phyloP scores from a whole-genome alignment of 2,329 filamentous ascomycete species.

The Neopestalotiopsis rosae region DNA sequence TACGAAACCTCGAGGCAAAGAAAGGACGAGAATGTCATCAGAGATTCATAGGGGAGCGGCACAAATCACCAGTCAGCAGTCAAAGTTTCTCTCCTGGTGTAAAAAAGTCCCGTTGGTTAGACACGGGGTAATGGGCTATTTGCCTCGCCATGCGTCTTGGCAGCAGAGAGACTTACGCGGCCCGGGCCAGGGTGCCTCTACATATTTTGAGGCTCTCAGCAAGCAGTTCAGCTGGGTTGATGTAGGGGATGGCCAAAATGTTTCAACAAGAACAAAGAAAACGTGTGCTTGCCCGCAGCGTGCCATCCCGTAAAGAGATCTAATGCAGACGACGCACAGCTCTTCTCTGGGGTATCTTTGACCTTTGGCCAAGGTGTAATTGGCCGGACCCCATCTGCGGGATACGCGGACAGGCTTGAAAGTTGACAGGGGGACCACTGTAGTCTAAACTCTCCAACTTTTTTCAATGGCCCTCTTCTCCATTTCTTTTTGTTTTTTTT shows the following conservation, averaged over 20 bases:
- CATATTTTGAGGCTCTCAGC: conserved; percentile 1
- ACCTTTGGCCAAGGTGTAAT: neutral
- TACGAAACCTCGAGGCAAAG: neutral
- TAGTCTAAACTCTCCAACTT: neutral
- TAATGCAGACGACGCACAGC: neutral
- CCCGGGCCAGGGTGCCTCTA: conserved; percentile 1
- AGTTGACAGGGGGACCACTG: neutral
- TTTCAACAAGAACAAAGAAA: neutral
- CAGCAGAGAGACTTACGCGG: conserved; percentile 1
- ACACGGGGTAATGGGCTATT: neutral
- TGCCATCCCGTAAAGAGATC: neutral
- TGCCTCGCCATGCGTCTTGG: conserved; percentile 5
- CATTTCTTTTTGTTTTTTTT: neutral
- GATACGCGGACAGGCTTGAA: neutral
- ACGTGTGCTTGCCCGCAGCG: neutral
- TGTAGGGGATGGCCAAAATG: neutral
- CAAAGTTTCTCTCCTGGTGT: neutral
- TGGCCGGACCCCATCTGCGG: neutral
- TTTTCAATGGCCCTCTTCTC: neutral
- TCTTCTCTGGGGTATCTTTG: neutral
- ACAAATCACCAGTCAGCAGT: neutral
- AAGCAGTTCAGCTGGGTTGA: neutral
- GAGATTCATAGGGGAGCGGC: neutral
- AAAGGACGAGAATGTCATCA: neutral
- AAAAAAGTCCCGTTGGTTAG: neutral